These are phyloP conservation scores for Blastobotrys ciferrii DNA, from an alignment of 1,139 yeast species.

Conservation along the genomic window DNA sequence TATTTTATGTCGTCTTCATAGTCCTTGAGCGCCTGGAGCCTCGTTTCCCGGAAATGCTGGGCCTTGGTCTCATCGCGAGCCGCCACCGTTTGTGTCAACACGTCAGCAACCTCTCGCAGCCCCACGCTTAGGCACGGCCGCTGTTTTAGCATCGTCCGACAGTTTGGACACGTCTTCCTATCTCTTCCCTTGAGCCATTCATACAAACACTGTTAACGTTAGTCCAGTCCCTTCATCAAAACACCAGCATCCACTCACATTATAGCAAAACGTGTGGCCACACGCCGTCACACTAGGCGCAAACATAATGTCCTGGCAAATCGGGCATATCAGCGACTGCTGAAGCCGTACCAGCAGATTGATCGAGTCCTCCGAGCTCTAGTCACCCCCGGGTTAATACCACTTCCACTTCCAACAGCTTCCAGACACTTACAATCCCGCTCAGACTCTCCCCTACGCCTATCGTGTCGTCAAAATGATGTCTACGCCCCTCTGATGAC, in stretches of 20 bases:
- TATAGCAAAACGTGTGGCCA: constrained; percentile 38
- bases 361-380: constrained; percentile 12
- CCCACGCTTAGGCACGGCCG: constrained; percentile 25
- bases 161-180: constrained; percentile 29
- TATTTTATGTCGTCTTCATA: constrained; percentile 24
- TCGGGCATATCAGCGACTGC: constrained; percentile 31
- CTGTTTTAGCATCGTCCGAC: constrained; percentile 24
- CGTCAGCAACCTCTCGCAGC: constrained; percentile 20
- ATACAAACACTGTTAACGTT: constrained; percentile 25
- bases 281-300: constrained; percentile 36
- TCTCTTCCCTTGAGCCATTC: constrained; percentile 29
- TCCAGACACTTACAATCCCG: constrained; percentile 14
- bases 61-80: constrained; percentile 14
- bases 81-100: constrained; percentile 16
- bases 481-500: not conserved
- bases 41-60: constrained; percentile 15
- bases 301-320: constrained; percentile 37
- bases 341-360: constrained; percentile 23
- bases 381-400: not conserved
- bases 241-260: constrained; percentile 20
- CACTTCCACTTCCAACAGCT: not conserved
- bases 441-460: constrained; percentile 18
- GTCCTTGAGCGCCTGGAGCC: constrained; percentile 18
- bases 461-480: constrained; percentile 17
- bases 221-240: not conserved